phyloP scores from a whole-genome alignment of 176 grass and related monocot genomes.

The Coix lacrymajobi region DNA sequence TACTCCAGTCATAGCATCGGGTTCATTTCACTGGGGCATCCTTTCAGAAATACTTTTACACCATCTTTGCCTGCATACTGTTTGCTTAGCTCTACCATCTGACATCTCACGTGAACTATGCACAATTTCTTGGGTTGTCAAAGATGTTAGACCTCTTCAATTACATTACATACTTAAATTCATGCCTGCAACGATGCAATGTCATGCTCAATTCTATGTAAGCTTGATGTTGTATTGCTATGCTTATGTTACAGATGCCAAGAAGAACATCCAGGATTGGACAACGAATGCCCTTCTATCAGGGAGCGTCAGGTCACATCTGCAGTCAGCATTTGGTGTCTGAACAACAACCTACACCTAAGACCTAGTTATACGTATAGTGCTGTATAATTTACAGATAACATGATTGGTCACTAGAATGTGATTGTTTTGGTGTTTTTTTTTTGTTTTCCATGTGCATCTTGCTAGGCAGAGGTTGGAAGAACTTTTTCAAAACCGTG shows the following conservation, averaged over 20 bases:
- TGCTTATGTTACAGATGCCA: slow-evolving; percentile 69
- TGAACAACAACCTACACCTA: slow-evolving; percentile 18
- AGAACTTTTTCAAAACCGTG: neutral
- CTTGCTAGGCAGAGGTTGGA: neutral
- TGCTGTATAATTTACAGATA: slow-evolving; percentile 13
- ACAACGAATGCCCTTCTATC: slow-evolving; percentile 52
- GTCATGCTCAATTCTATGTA: neutral
- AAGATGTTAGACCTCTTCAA: neutral
- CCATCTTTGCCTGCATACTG: neutral
- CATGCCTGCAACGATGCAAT: neutral
- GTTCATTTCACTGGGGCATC: neutral
- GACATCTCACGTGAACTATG: neutral
- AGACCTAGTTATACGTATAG: neutral
- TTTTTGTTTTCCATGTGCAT: neutral
- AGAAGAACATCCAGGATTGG: slow-evolving; percentile 80
- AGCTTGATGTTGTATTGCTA: neutral
- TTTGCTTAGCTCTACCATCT: neutral
- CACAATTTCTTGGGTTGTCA: neutral
- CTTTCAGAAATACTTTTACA: neutral
- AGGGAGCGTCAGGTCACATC: slow-evolving; percentile 55
- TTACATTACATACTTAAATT: neutral
- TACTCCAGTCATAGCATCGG: neutral
- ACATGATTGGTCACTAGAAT: neutral
- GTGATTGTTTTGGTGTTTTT: neutral
- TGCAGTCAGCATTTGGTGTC: slow-evolving; percentile 81